Evolutionary conservation across 176 grass and related monocot genomes (phyloP), one percentile per base, ranked within the genome.

Genomic region (Themeda triandra): DNA sequence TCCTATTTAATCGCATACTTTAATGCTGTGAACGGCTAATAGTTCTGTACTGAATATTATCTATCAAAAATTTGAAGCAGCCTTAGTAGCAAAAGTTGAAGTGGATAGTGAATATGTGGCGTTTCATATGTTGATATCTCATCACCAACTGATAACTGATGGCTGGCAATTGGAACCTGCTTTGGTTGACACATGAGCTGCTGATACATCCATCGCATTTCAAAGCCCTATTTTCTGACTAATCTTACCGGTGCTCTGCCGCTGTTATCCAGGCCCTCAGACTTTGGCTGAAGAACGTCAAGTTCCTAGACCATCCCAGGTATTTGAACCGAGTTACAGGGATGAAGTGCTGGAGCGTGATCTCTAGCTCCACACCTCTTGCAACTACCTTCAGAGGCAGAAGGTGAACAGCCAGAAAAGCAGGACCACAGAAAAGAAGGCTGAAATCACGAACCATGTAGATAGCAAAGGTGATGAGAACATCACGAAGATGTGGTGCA

Each of bases 271-370:
- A 96, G 91, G 93, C 93, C 65, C n/a, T 96, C 70, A 91, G 86
- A 65, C 89, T 99, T 40, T 96, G 93, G 93, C 75, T 90, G 71
- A 99, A 99, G 79, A 96, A 89, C 39, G 90, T 94, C 23, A 92
- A 81, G 54, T 96, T 99, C 79, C 84, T 96, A 40, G 93, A 89
- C 79, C 96, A 99, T 91, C 96, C 93, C 31, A 96, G 84, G 76
- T 96, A 90, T 86, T 8, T 71, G 42, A 76, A 79, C 60, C 51
- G 42, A 91, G 21, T 21, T 96, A 99, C 75, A 92, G 84, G 82
- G 86, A 86, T 13, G 86, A 94, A 80, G 96, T 93, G 21, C 76
- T 90, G 75, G 79, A 85, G 53, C 88, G 86, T 1, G 78, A 99
- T 48, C 85, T 77, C 1, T 69, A 87, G 65, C 87, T 95, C 63